Evolutionary conservation across 2,329 filamentous ascomycete genomes (phyloP), one percentile per base, ranked within the genome.

Genomic region (Monilinia vaccinii-corymbosi): DNA sequence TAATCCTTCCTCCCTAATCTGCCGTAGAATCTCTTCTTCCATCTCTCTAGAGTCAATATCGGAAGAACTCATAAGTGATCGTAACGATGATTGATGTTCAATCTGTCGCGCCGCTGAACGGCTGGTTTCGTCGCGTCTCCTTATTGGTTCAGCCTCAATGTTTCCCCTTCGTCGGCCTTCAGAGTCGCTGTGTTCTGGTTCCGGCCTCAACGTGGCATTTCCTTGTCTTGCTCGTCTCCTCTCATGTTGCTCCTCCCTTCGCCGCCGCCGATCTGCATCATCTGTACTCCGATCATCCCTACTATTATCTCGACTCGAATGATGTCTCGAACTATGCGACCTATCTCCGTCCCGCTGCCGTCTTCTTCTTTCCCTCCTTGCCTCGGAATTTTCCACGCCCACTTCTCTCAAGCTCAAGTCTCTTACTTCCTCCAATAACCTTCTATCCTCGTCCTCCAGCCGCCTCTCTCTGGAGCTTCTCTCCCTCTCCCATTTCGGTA

Each of bases 31-130:
- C 71, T 96, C 91, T 62, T 88, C 84, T 71, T 96, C 88, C 67
- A 96, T 86, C 65, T 93, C 88, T 23, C 84, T 81, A 49, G 87
- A 84, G 66, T 89, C 89, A 60, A 89, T 79, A 63, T 92, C 88
- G 0, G 88, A 89, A 5, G 86, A 82, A 69, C 89, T 92, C 61
- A 97, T 85, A 61, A 97, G 75, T 11, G 89, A 96, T 57, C 92
- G 80, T 64, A 97, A 76, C 61, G 91, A 96, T 0, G 91, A 87
- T 75, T 97, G 93, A 70, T 97, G 93, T 70, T 94, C 91, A 51
- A 97, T 79, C 56, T 85, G 86, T 53, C 88, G 77, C 25, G 65
- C 67, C 25, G 68, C 67, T 4, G 66, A 68, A 23, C 62, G 61
- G 34, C 58, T 65, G 23, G 63, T 64, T 31, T 69, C 65, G 36